These are phyloP conservation scores for Wickerhamiella vanderwaltii DNA, from an alignment of 805 yeast genomes.

Conservation along the genomic window DNA sequence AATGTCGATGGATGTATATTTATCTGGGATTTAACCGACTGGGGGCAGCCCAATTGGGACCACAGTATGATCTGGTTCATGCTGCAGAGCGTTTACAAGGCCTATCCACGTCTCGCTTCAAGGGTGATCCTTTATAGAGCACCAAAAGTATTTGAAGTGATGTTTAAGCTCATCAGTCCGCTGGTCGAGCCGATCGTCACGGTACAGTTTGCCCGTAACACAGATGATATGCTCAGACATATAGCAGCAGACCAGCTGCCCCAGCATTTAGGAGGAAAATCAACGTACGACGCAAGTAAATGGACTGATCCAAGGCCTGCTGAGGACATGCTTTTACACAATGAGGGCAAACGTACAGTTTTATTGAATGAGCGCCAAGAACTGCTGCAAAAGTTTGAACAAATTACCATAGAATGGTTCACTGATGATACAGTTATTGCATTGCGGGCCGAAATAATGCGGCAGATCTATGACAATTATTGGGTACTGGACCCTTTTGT, in stretches of 20 bases:
- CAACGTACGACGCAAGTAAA: not conserved
- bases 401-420: not conserved
- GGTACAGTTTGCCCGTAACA: conserved; percentile 58
- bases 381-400: not conserved
- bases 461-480: conserved; percentile 29
- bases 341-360: not conserved
- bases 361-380: not conserved
- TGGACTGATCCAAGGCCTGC: conserved; percentile 2
- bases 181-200: not conserved
- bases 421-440: not conserved
- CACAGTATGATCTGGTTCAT: not conserved
- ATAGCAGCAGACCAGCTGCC: conserved; percentile 4
- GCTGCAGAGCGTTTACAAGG: not conserved
- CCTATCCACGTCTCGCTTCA: not conserved
- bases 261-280: not conserved
- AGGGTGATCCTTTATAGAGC: not conserved
- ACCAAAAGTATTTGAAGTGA: not conserved
- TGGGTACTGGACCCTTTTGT: conserved; percentile 64
- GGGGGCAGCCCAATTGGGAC: not conserved
- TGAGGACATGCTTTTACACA: not conserved
- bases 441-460: conserved; percentile 35
- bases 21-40: not conserved
- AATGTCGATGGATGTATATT: not conserved
- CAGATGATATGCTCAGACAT: not conserved
- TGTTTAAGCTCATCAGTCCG: not conserved